Conservation (phyloP, 257 asterid species). For the Solanum okadae region DNA sequence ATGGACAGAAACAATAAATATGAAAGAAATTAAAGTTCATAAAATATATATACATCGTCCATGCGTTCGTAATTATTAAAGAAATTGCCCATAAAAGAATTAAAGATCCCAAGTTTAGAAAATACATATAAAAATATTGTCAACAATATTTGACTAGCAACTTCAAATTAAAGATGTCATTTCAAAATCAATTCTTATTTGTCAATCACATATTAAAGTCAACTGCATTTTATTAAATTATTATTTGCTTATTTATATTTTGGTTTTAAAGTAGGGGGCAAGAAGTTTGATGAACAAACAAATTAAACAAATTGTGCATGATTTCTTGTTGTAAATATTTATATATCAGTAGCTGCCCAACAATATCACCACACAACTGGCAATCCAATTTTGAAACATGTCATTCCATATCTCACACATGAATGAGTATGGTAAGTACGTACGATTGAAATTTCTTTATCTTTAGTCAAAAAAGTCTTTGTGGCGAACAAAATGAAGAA, state of each 20-base stretch:
- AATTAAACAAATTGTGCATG: neutral
- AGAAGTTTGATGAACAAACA: neutral
- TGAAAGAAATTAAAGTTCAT: neutral
- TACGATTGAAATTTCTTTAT: neutral
- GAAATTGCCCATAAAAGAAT: neutral
- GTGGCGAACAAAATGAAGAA: fast-evolving
- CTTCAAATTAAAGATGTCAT: neutral
- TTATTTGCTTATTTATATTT: neutral
- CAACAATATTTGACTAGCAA: neutral
- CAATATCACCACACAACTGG: neutral
- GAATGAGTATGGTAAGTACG: neutral
- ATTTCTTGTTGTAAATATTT: neutral
- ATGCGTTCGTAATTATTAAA: neutral
- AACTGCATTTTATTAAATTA: neutral
- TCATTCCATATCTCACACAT: neutral
- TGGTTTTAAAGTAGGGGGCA: neutral
- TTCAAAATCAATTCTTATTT: neutral
- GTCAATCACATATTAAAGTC: neutral
- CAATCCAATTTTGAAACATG: neutral
- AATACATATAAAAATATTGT: neutral
- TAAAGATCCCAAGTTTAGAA: neutral
- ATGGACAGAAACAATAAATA: neutral
- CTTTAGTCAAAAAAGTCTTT: neutral
- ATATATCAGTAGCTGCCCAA: neutral
- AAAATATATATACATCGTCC: neutral